Evolutionary conservation across 148 eudicot species (phyloP), one percentile per base, ranked within the genome.

Genomic region (Vaccinium macrocarpon): DNA sequence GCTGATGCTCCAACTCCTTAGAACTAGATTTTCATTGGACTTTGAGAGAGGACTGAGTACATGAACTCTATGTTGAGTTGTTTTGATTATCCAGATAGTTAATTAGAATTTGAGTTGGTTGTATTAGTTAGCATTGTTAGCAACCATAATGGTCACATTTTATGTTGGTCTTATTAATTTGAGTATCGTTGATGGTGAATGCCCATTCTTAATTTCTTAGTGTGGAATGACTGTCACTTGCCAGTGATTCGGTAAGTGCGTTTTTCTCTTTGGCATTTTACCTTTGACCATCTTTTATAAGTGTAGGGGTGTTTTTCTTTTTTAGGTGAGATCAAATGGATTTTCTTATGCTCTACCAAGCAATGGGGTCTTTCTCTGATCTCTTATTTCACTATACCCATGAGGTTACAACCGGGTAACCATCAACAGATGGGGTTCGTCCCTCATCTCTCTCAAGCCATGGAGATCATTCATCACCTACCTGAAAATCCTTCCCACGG

Each of bases 81-180:
- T 32, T 80, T 80, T 11, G 35, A 80, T 56, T 4, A 18, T 57
- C 66, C 32, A 8, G 14, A 14, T 59, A 29, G 8, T 42, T 42
- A 21, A 61, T 6, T 38, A 21, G 38, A 78, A 78, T 80, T 80
- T 80, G 51, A 38, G 70, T 80, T 61, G 25, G 68, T 27, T 50
- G n/a, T 25, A 52, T 13, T 2, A 27, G 42, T 52, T 16, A 68
- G 74, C 38, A 72, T 15, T 18, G 49, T 59, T 55, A 32, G 21
- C 75, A 71, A 32, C 32, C 48, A 71, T 32, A 13, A 13, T 70
- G 75, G 8, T 32, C n/a, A 72, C 49, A 72, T 16, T 15, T 25
- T 66, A 5, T 66, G 18, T 29, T 32, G 76, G 21, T 27, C 73
- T 27, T 68, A 66, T 66, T 66, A 66, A 35, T 66, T 66, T 66